A percentile compares a stretch with the other conserved stretches of the same genome.
Evolutionary conservation across 371 early-diverging fungal genomes (phyloP).

Genomic region (Rhizopus delemar): DNA sequence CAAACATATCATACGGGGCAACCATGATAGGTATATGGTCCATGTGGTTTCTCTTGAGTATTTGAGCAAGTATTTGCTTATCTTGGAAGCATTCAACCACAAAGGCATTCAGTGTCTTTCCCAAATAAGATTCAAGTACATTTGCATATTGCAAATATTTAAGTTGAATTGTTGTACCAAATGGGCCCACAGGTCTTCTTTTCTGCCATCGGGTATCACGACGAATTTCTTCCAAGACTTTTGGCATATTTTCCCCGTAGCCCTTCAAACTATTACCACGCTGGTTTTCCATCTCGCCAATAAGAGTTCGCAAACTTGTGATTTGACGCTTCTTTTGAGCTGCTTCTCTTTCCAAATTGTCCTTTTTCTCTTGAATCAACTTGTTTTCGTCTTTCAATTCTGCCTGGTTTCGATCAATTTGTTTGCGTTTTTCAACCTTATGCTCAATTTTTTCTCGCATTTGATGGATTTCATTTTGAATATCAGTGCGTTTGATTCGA

Average conservation of each 20-base stretch:
- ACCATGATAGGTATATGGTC: conserved; percentile 58
- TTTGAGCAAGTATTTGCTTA: conserved; percentile 46
- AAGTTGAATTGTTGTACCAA: conserved; percentile 77
- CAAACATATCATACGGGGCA: conserved; percentile 65
- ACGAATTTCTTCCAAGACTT: conserved; percentile 67
- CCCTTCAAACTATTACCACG: conserved; percentile 66
- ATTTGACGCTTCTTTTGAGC: conserved; percentile 9
- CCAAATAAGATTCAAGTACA: conserved; percentile 74
- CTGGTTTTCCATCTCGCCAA: conserved; percentile 54
- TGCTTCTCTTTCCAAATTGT: background rate
- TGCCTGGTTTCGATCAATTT: conserved; percentile 14
- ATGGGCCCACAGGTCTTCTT: conserved; percentile 79
- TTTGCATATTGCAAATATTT: conserved; percentile 62
- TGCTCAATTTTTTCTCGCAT: conserved; percentile 22
- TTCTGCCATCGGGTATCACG: conserved; percentile 56
- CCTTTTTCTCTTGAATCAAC: conserved; percentile 15
- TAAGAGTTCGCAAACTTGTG: conserved; percentile 9
- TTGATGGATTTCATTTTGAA: conserved; percentile 38
- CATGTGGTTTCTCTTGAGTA: conserved; percentile 56
- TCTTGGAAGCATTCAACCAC: conserved; percentile 78
- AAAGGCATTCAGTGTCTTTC: conserved; percentile 70
- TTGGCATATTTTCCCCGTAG: conserved; percentile 72
- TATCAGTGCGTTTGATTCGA: conserved; percentile 16
- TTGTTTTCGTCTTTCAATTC: conserved; percentile 25
- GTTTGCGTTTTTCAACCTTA: background rate